Conservation (phyloP, 129 eudicot genomes). For the Tanacetum coccineum region DNA sequence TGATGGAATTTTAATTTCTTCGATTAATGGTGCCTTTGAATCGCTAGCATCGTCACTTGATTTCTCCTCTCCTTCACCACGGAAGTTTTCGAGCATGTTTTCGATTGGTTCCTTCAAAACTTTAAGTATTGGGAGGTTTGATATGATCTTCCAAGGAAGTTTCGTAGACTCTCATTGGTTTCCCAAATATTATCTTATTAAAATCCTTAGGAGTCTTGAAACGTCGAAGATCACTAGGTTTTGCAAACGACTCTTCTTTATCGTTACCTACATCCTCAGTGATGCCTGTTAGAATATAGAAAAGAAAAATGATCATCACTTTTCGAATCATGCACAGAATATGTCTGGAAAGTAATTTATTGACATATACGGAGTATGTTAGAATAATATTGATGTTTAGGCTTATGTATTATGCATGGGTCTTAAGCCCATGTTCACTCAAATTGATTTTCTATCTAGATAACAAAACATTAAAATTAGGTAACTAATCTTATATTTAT, state of each 20-base stretch:
- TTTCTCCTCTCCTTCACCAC: constrained; percentile 27
- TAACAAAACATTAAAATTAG: too few relatives aligned
- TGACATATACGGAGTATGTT: too few relatives aligned
- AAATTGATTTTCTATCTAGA: too few relatives aligned
- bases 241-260: constrained; percentile 8
- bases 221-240: constrained; percentile 12
- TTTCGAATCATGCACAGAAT: too few relatives aligned
- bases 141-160: constrained; percentile 49
- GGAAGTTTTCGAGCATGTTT: constrained; percentile 13
- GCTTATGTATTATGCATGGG: too few relatives aligned
- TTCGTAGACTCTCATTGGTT: constrained; percentile 28
- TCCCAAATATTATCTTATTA: constrained; percentile 38
- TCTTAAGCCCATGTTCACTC: too few relatives aligned
- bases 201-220: constrained; percentile 12
- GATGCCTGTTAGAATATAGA: background rate
- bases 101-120: constrained; percentile 43
- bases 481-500: too few relatives aligned
- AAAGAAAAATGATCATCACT: too few relatives aligned
- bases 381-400: too few relatives aligned
- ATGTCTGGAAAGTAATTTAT: too few relatives aligned
- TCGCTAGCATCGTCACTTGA: constrained; percentile 10
- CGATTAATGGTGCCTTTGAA: constrained; percentile 32
- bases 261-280: background rate
- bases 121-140: constrained; percentile 44
- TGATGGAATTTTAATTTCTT: constrained; percentile 63